These are phyloP conservation scores for Komagataella pseudopastoris DNA, from an alignment of 805 yeast species.

Conservation along the genomic window DNA sequence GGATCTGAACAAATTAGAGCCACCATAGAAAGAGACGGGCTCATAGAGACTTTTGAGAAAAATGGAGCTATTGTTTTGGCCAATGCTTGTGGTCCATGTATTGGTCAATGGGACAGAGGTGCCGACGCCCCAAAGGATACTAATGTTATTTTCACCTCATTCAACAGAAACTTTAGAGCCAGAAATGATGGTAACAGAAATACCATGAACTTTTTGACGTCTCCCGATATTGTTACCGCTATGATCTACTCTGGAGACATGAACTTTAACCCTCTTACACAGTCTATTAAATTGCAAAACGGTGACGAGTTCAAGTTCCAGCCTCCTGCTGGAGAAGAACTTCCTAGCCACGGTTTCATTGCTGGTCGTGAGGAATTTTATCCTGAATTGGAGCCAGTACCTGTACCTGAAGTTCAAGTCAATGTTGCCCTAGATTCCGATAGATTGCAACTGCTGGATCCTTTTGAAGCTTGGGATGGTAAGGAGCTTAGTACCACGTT, in stretches of 20 bases:
- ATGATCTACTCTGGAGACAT: conserved; percentile 93
- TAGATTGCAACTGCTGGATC: conserved; percentile 82
- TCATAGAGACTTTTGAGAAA: conserved; percentile 74
- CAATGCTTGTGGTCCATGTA: conserved; percentile 98
- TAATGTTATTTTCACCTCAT: conserved; percentile 93
- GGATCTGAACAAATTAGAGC: conserved; percentile 99
- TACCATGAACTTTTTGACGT: conserved; percentile 93
- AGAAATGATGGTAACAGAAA: conserved; percentile 98
- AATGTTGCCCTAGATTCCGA: conserved; percentile 73
- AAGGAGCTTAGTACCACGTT: conserved; percentile 68
- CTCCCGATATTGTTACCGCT: conserved; percentile 94
- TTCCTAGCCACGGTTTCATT: conserved; percentile 84
- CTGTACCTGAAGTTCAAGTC: conserved; percentile 35
- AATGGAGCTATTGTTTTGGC: conserved; percentile 93
- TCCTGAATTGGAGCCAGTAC: conserved; percentile 42
- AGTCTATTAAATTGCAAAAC: conserved; percentile 72
- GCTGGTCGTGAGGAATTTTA: conserved; percentile 56
- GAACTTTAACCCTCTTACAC: conserved; percentile 92
- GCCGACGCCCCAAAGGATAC: conserved; percentile 83
- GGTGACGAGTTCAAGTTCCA: conserved; percentile 84
- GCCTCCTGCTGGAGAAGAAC: conserved; percentile 84
- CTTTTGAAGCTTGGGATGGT: conserved; percentile 80
- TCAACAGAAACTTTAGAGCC: conserved; percentile 96
- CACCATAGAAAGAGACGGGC: conserved; percentile 94
- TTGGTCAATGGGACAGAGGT: conserved; percentile 96